phyloP scores from a whole-genome alignment of 2,329 filamentous ascomycete species.

The Chaetomiaceae sp. region DNA sequence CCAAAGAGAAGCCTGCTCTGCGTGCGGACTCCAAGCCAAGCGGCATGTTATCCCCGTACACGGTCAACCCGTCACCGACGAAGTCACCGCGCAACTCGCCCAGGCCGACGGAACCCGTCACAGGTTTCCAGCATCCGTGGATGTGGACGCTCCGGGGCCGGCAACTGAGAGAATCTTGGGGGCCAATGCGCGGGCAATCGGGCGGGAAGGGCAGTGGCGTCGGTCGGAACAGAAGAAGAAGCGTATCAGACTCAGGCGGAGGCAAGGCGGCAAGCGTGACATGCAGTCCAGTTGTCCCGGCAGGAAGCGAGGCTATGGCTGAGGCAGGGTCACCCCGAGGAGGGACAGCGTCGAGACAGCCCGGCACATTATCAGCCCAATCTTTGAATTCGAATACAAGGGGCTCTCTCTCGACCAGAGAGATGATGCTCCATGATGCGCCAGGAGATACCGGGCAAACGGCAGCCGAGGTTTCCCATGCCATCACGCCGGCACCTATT shows the following conservation, averaged over 20 bases:
- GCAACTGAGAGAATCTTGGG: background rate
- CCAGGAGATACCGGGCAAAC: background rate
- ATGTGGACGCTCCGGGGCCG: background rate
- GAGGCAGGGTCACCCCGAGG: too few relatives aligned
- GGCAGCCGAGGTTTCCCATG: background rate
- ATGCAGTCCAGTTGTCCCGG: background rate
- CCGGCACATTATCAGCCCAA: background rate
- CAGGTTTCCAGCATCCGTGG: background rate
- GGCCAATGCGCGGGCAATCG: background rate
- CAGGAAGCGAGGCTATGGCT: background rate
- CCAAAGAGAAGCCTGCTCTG: slow-evolving; percentile 4
- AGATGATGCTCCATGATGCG: background rate
- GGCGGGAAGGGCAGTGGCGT: background rate
- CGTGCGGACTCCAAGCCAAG: slow-evolving; percentile 20
- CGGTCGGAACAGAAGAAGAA: background rate
- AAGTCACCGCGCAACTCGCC: background rate
- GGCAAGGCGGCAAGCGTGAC: background rate
- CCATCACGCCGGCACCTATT: background rate
- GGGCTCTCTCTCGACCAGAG: background rate
- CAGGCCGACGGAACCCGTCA: background rate
- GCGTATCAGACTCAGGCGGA: background rate
- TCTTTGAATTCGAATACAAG: too few relatives aligned
- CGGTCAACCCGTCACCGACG: slow-evolving; percentile 18
- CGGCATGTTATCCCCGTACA: slow-evolving; percentile 27
- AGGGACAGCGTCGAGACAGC: background rate